phyloP scores from a whole-genome alignment of 768 basidiomycete genomes.

The Lactifluus piperatus region DNA sequence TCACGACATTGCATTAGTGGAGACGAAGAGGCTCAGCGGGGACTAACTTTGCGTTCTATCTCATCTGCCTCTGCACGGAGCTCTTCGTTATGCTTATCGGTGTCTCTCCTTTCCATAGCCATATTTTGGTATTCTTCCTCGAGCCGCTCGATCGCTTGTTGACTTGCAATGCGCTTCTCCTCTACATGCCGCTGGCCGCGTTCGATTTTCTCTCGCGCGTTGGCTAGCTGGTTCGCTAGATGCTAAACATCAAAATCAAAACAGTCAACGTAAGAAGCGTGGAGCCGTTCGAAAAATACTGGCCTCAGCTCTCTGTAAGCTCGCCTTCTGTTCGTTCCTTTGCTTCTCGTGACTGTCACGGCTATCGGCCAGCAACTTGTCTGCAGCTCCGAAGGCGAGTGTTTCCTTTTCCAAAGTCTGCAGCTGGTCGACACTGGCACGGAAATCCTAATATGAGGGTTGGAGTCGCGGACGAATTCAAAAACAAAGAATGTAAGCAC shows the following conservation, averaged over 20 bases:
- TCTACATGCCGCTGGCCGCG: conserved; percentile 72
- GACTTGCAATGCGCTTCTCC: conserved; percentile 67
- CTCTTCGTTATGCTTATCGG: conserved; percentile 73
- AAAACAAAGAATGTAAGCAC: conserved; percentile 30
- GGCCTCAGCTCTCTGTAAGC: conserved; percentile 58
- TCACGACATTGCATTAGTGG: not conserved
- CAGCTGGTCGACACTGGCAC: conserved; percentile 66
- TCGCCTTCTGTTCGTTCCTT: conserved; percentile 63
- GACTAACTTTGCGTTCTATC: conserved; percentile 52
- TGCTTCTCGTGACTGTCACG: conserved; percentile 64
- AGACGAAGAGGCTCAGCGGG: not conserved
- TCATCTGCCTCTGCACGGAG: conserved; percentile 61
- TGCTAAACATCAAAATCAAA: conserved; percentile 41
- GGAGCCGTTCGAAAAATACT: not conserved
- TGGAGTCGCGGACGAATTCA: not conserved
- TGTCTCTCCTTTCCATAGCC: conserved; percentile 65
- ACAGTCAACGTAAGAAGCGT: not conserved
- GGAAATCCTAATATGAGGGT: conserved; percentile 48
- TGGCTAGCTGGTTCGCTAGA: conserved; percentile 66
- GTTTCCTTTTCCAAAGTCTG: conserved; percentile 64
- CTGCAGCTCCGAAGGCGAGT: conserved; percentile 48
- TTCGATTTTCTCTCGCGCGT: conserved; percentile 77
- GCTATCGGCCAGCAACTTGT: conserved; percentile 60
- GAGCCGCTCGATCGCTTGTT: conserved; percentile 64
- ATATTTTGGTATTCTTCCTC: conserved; percentile 75